These are phyloP conservation scores for Trypanosoma platydactyli DNA, from an alignment of 208 protist genomes.

Conservation along the genomic window DNA sequence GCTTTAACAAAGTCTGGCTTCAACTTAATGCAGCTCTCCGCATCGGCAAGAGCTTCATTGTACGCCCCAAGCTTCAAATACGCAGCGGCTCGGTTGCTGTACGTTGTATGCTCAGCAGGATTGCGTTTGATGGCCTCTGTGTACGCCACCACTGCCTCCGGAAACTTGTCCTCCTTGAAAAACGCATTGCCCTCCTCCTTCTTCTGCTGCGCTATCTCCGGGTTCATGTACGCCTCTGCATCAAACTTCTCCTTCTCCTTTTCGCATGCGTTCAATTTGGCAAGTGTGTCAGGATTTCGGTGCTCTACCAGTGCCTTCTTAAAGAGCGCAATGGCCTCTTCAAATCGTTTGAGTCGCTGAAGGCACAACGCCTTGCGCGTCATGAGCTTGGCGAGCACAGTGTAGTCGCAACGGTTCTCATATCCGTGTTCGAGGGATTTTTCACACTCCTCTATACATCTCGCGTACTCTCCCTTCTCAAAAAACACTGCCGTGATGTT, in stretches of 20 bases:
- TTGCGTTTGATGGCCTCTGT: slow-evolving; percentile 94
- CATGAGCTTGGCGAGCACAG: slow-evolving; percentile 90
- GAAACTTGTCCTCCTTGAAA: slow-evolving; percentile 95
- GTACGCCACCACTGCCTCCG: slow-evolving; percentile 93
- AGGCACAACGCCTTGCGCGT: slow-evolving; percentile 88
- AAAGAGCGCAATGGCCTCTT: slow-evolving; percentile 89
- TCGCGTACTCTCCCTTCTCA: slow-evolving; percentile 93
- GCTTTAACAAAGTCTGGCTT: slow-evolving; percentile 95
- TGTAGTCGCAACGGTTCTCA: slow-evolving; percentile 92
- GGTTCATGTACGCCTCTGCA: slow-evolving; percentile 92
- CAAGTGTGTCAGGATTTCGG: slow-evolving; percentile 91
- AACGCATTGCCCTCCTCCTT: slow-evolving; percentile 95
- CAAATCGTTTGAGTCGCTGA: slow-evolving; percentile 82
- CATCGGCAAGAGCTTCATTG: slow-evolving; percentile 93
- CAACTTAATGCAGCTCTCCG: slow-evolving; percentile 94
- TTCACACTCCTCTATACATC: slow-evolving; percentile 91
- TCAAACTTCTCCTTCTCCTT: slow-evolving; percentile 88
- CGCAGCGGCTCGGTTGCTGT: slow-evolving; percentile 94
- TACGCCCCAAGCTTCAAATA: slow-evolving; percentile 97
- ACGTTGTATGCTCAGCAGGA: slow-evolving; percentile 92
- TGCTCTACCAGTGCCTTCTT: slow-evolving; percentile 92
- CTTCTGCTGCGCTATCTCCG: slow-evolving; percentile 86
- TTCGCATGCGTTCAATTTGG: slow-evolving; percentile 88
- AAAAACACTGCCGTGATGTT: slow-evolving; percentile 94
- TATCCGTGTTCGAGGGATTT: slow-evolving; percentile 86